phyloP scores from a whole-genome alignment of 2,329 filamentous ascomycete genomes.

The Fusarium ramigenum region DNA sequence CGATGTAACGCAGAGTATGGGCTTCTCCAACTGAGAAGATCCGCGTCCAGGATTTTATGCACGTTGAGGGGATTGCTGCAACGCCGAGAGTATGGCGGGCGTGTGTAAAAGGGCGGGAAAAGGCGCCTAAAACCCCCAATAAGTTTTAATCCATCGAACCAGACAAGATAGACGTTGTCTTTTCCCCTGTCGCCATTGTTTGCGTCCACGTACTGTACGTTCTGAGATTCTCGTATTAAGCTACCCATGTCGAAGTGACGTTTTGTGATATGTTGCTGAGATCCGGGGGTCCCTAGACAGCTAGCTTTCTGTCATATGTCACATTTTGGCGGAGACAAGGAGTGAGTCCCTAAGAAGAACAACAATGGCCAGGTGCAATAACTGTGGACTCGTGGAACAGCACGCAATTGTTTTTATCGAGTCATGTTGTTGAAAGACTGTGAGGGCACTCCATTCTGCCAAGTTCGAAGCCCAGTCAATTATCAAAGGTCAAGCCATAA shows the following conservation, averaged over 20 bases:
- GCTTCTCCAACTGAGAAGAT: conserved; percentile 34
- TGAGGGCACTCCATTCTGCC: background rate
- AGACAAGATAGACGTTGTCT: conserved; percentile 6
- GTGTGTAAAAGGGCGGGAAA: conserved; percentile 23
- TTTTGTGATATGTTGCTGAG: conserved; percentile 19
- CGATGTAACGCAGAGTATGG: conserved; percentile 37
- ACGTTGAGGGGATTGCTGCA: conserved; percentile 21
- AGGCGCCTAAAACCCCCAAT: conserved; percentile 4
- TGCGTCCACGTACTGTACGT: background rate
- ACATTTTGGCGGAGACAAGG: conserved; percentile 14
- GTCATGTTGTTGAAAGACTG: conserved; percentile 6
- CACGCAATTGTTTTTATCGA: conserved; percentile 3
- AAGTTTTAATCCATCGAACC: background rate
- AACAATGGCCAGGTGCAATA: conserved; percentile 9
- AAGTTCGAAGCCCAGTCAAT: background rate
- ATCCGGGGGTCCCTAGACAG: conserved; percentile 11
- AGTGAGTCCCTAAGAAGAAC: conserved; percentile 1
- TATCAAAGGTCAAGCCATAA: background rate
- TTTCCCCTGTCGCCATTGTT: background rate
- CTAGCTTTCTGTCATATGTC: conserved; percentile 26
- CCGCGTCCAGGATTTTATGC: conserved; percentile 38
- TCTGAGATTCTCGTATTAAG: conserved; percentile 6
- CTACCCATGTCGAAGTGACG: conserved; percentile 27
- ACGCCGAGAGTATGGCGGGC: conserved; percentile 21
- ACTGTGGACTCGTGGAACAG: conserved; percentile 6